Percentiles rank a stretch among this genome's conserved stretches.
These are phyloP conservation scores for Taphrina confusa DNA, from an alignment of 1,139 yeast genomes.

Conservation along the genomic window DNA sequence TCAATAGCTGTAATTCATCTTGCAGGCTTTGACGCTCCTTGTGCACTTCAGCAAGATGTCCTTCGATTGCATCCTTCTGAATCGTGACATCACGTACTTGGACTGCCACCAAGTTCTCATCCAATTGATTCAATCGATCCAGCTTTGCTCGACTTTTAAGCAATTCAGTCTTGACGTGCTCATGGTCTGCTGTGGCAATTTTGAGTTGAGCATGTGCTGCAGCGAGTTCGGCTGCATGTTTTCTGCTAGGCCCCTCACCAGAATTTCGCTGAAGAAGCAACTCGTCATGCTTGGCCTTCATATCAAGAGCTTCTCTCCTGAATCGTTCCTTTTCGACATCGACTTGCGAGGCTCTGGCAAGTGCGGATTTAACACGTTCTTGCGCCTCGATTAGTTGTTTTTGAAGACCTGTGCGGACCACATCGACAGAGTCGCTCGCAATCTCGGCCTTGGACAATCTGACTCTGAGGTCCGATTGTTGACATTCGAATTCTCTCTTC, in stretches of 20 bases:
- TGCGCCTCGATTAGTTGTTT: constrained; percentile 31
- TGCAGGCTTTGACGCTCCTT: neutral
- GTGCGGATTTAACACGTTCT: constrained; percentile 12
- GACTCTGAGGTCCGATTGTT: constrained; percentile 15
- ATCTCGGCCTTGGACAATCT: constrained; percentile 22
- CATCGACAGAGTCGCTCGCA: constrained; percentile 22
- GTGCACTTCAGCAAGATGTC: neutral
- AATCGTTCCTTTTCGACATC: constrained; percentile 33
- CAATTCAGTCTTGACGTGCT: constrained; percentile 10
- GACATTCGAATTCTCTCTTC: constrained; percentile 14
- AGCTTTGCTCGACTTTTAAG: constrained; percentile 15
- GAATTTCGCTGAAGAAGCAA: constrained; percentile 13
- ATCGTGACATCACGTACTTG: constrained; percentile 25
- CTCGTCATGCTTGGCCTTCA: constrained; percentile 25
- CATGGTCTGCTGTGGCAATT: constrained; percentile 3
- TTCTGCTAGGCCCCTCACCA: constrained; percentile 4
- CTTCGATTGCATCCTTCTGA: constrained; percentile 16
- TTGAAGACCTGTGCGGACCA: constrained; percentile 18
- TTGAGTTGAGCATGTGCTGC: neutral
- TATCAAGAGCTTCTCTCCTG: constrained; percentile 27
- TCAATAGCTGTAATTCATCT: constrained; percentile 7
- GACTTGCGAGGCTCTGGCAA: constrained; percentile 23
- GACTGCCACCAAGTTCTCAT: constrained; percentile 17
- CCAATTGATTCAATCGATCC: constrained; percentile 19
- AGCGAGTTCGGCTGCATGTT: constrained; percentile 9